These are phyloP conservation scores for Pleurotus tuoliensis DNA, from an alignment of 768 basidiomycete species.

Conservation along the genomic window DNA sequence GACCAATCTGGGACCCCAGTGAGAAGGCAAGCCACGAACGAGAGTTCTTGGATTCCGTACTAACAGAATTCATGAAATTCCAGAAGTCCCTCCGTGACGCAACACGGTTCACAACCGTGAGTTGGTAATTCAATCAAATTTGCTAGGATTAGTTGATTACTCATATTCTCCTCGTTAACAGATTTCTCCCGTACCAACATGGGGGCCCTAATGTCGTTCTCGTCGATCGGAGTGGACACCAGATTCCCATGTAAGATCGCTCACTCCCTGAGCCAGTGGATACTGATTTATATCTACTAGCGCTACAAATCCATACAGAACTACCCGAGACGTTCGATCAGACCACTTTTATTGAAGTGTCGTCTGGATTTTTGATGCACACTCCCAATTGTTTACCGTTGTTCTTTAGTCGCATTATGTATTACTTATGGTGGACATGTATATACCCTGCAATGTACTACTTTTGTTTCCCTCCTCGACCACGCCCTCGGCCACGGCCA, in stretches of 20 bases:
- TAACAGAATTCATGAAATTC: too few relatives aligned
- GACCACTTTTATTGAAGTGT: neutral
- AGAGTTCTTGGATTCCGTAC: too few relatives aligned
- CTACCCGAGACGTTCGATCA: neutral
- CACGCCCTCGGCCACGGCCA: slow-evolving; percentile 21
- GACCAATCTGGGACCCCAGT: neutral
- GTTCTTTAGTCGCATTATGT: too few relatives aligned
- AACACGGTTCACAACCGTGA: neutral
- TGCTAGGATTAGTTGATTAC: neutral
- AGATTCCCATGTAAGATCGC: slow-evolving; percentile 27
- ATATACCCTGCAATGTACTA: neutral
- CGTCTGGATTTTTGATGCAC: too few relatives aligned
- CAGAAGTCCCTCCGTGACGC: neutral
- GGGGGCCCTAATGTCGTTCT: neutral
- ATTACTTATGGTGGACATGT: too few relatives aligned
- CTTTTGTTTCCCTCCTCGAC: slow-evolving; percentile 19
- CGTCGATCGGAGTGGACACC: slow-evolving; percentile 20
- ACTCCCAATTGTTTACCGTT: too few relatives aligned
- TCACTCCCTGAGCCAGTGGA: neutral
- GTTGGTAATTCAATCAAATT: neutral
- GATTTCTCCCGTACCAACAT: neutral
- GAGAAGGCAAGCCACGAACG: too few relatives aligned
- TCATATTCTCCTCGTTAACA: neutral
- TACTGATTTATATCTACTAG: neutral
- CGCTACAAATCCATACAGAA: slow-evolving; percentile 1